Evolutionary conservation across 2,329 filamentous ascomycete species (phyloP).

Genomic region (Aspergillus flavus): DNA sequence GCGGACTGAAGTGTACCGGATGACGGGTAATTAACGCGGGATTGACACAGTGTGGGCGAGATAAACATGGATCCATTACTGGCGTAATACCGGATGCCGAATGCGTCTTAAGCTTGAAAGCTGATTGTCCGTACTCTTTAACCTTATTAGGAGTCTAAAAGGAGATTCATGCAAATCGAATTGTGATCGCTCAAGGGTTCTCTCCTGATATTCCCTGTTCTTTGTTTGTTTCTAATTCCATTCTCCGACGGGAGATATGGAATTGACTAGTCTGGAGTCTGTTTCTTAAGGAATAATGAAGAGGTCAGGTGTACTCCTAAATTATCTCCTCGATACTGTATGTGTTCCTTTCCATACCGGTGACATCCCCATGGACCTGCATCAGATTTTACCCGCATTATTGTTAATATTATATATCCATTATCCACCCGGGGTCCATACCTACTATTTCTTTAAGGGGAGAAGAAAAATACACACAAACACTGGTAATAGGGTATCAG

Average conservation of each 20-base stretch:
- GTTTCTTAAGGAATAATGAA: not conserved
- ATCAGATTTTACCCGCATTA: not conserved
- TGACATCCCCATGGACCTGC: not conserved
- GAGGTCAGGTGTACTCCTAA: not conserved
- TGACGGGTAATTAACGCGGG: slow-evolving; percentile 4
- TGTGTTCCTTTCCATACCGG: not conserved
- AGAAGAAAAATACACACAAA: not conserved
- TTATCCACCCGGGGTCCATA: not conserved
- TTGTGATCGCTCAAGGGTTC: not conserved
- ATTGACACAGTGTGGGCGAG: not conserved
- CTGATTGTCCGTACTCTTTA: slow-evolving; percentile 2
- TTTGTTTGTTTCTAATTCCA: not conserved
- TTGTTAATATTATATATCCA: not conserved
- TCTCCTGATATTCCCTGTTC: not conserved
- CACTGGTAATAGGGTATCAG: not conserved
- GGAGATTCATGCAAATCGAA: not conserved
- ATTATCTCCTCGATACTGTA: not conserved
- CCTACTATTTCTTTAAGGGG: not conserved
- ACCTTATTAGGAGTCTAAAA: slow-evolving; percentile 4
- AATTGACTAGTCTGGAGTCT: not conserved
- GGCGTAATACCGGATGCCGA: slow-evolving; percentile 6
- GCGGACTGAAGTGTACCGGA: not conserved
- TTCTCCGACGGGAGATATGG: not conserved
- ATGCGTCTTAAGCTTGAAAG: slow-evolving; percentile 1
- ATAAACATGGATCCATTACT: slow-evolving; percentile 5